phyloP scores from a whole-genome alignment of 306 rosid species.

The Vachellia collinsii region DNA sequence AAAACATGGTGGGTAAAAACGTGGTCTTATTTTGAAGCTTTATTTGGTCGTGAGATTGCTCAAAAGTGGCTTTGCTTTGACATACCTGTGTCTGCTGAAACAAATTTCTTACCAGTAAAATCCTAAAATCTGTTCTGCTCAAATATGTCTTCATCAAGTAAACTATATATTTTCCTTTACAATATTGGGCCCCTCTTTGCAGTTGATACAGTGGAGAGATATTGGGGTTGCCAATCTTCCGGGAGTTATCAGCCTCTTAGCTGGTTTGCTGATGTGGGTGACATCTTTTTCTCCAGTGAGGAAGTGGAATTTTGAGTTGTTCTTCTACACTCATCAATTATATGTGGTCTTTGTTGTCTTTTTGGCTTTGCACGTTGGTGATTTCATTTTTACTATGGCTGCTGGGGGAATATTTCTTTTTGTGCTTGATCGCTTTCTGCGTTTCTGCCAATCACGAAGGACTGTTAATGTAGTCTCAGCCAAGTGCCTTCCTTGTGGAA shows the following conservation, averaged over 20 bases:
- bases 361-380: constrained; percentile 89
- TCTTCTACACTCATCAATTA: constrained; percentile 93
- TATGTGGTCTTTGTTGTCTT: constrained; percentile 72
- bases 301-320: constrained; percentile 77
- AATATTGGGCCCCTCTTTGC: constrained; percentile 38
- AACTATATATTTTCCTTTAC: constrained; percentile 19
- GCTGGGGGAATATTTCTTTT: constrained; percentile 85
- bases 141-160: constrained; percentile 15
- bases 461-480: constrained; percentile 74
- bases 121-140: constrained; percentile 12
- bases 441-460: constrained; percentile 84
- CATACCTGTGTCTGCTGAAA: neutral
- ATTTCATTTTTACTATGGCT: constrained; percentile 66
- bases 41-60: neutral
- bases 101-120: neutral
- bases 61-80: neutral
- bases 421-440: constrained; percentile 83
- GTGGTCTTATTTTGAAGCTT: neutral
- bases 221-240: constrained; percentile 73
- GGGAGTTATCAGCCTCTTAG: constrained; percentile 78
- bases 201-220: constrained; percentile 75
- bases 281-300: constrained; percentile 86
- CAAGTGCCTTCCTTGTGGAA: constrained; percentile 81
- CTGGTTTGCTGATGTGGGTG: constrained; percentile 91
- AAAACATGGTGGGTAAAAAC: neutral